These are phyloP conservation scores for Stenocarpella maydis DNA, from an alignment of 2,329 filamentous ascomycete species.

Conservation along the genomic window DNA sequence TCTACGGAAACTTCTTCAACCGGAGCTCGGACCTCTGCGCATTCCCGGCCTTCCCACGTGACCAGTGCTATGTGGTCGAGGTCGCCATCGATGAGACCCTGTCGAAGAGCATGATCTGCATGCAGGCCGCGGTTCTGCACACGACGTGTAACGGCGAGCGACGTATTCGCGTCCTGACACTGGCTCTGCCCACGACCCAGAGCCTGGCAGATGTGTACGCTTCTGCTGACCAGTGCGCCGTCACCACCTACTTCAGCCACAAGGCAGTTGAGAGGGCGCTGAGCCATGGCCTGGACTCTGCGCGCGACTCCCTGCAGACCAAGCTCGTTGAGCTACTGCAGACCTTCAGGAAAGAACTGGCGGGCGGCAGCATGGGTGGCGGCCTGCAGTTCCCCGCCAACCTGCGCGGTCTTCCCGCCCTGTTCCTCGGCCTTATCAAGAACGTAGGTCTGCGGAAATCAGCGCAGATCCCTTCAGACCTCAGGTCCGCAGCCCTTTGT, in stretches of 20 bases:
- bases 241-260: constrained; percentile 94
- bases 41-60: constrained; percentile 96
- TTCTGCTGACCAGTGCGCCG: constrained; percentile 91
- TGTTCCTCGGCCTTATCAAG: constrained; percentile 96
- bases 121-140: constrained; percentile 94
- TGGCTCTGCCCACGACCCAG: constrained; percentile 91
- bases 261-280: constrained; percentile 94
- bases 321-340: constrained; percentile 93
- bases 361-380: constrained; percentile 93
- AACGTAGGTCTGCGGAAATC: constrained; percentile 94
- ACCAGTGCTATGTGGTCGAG: constrained; percentile 97
- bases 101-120: constrained; percentile 88
- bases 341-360: constrained; percentile 96
- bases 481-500: constrained; percentile 91
- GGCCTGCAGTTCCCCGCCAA: constrained; percentile 95
- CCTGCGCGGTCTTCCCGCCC: constrained; percentile 82
- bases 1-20: constrained; percentile 99
- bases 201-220: constrained; percentile 92
- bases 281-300: constrained; percentile 86
- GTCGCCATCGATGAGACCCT: constrained; percentile 97
- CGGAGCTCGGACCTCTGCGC: constrained; percentile 96
- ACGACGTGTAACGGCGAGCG: constrained; percentile 98
- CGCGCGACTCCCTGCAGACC: constrained; percentile 86
- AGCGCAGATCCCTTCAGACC: constrained; percentile 90
- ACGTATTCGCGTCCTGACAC: constrained; percentile 91